phyloP scores from a whole-genome alignment of 495 filamentous ascomycete genomes.

The Hypoxylon intermedium region DNA sequence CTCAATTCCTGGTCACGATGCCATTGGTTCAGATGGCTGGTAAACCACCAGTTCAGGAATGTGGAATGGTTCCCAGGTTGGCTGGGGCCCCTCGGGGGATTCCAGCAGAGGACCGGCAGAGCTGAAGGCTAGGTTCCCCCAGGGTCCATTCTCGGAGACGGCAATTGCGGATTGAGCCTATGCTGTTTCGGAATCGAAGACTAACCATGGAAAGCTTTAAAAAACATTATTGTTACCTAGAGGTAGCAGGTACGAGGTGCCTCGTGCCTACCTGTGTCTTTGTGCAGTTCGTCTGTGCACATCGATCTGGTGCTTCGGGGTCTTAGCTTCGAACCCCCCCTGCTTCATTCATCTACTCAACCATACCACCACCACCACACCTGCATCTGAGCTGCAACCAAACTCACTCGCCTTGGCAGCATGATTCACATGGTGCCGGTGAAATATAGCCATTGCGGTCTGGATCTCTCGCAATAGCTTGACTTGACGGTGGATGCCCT shows the following conservation, averaged over 20 bases:
- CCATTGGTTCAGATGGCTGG: constrained; percentile 36
- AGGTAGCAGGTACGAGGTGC: no score
- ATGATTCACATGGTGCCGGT: not conserved
- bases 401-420: constrained; percentile 3
- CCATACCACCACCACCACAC: no score
- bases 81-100: constrained; percentile 9
- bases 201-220: no score
- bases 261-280: no score
- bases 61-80: constrained; percentile 27
- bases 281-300: no score
- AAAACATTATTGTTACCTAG: no score
- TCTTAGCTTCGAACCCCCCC: no score
- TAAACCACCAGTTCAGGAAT: constrained; percentile 31
- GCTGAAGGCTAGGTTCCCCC: not conserved
- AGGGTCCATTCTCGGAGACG: constrained; percentile 16
- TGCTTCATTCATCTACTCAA: no score
- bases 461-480: not conserved
- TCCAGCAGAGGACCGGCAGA: not conserved
- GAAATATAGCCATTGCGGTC: constrained; percentile 1
- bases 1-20: constrained; percentile 2
- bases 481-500: no score
- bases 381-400: no score
- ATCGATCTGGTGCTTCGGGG: no score
- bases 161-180: constrained; percentile 12
- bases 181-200: not conserved